Conservation (phyloP, 23 red algal genomes). For the Gracilaria domingensis region DNA sequence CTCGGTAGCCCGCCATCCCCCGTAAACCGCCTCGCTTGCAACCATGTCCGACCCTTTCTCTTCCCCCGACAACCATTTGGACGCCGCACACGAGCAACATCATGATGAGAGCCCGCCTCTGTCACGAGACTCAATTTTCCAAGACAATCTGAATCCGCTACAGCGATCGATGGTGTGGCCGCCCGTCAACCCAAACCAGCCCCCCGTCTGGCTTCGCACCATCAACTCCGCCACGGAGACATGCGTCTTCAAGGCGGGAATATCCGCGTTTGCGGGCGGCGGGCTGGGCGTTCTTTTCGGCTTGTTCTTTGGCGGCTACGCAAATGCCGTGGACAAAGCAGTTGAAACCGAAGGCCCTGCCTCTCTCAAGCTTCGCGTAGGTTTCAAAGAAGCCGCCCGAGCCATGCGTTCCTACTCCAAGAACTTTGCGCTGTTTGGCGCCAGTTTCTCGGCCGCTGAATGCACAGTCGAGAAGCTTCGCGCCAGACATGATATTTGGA, state of each 20-base stretch:
- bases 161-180: conserved; percentile 56
- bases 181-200: conserved; percentile 51
- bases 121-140: conserved; percentile 11
- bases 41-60: conserved; percentile 3
- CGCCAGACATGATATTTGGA: conserved; percentile 97
- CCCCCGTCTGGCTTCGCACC: conserved; percentile 54
- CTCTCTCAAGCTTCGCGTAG: conserved; percentile 79
- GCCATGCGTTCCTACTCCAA: conserved; percentile 84
- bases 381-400: conserved; percentile 65
- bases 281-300: conserved; percentile 87
- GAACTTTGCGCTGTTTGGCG: conserved; percentile 93
- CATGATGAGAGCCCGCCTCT: background rate
- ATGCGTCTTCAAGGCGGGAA: conserved; percentile 93
- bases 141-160: conserved; percentile 6
- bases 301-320: conserved; percentile 95
- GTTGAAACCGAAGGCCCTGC: conserved; percentile 88
- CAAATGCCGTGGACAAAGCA: conserved; percentile 87
- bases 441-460: conserved; percentile 82
- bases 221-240: conserved; percentile 81
- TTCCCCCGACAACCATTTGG: background rate
- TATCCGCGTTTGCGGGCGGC: conserved; percentile 82
- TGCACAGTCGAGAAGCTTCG: conserved; percentile 93
- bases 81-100: background rate
- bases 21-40: background rate
- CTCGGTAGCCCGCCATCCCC: background rate